These are phyloP conservation scores for Coprinellus micaceus DNA, from an alignment of 768 basidiomycete genomes.

Conservation along the genomic window DNA sequence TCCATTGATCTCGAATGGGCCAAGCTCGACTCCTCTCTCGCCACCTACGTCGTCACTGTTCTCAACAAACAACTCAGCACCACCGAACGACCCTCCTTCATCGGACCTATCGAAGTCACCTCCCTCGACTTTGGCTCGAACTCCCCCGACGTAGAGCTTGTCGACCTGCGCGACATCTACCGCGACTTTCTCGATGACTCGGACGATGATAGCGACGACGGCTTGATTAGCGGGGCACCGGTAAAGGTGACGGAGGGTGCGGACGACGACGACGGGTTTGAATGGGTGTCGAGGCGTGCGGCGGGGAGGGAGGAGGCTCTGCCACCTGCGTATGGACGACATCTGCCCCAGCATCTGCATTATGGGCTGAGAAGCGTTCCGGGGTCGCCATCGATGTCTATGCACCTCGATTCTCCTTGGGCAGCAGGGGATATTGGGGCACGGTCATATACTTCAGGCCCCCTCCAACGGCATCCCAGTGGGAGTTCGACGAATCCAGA, in stretches of 20 bases:
- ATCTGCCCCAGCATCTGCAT: slow-evolving; percentile 70
- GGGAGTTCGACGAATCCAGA: background rate
- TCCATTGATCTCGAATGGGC: slow-evolving; percentile 95
- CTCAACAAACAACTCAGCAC: slow-evolving; percentile 77
- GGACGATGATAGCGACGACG: slow-evolving; percentile 58
- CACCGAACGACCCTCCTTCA: slow-evolving; percentile 83
- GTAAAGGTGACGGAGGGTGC: slow-evolving; percentile 49
- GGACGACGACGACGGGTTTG: slow-evolving; percentile 67
- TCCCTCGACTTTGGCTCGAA: slow-evolving; percentile 84
- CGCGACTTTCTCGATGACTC: slow-evolving; percentile 85
- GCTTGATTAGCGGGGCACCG: slow-evolving; percentile 22
- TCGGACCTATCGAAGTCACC: slow-evolving; percentile 86
- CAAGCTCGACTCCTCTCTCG: slow-evolving; percentile 70
- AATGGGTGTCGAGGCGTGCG: slow-evolving; percentile 74
- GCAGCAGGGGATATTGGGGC: background rate
- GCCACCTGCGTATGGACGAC: slow-evolving; percentile 61
- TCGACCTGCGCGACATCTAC: slow-evolving; percentile 91
- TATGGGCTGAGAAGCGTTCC: slow-evolving; percentile 48
- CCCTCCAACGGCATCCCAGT: background rate
- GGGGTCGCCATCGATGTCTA: background rate
- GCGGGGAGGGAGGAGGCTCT: slow-evolving; percentile 39
- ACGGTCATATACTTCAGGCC: background rate
- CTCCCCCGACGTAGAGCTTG: slow-evolving; percentile 82
- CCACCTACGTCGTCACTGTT: slow-evolving; percentile 61
- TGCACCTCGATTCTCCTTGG: background rate